Base-by-base conservation (phyloP, 2,329 filamentous ascomycete genomes). In the Botrytis squamosa region DNA sequence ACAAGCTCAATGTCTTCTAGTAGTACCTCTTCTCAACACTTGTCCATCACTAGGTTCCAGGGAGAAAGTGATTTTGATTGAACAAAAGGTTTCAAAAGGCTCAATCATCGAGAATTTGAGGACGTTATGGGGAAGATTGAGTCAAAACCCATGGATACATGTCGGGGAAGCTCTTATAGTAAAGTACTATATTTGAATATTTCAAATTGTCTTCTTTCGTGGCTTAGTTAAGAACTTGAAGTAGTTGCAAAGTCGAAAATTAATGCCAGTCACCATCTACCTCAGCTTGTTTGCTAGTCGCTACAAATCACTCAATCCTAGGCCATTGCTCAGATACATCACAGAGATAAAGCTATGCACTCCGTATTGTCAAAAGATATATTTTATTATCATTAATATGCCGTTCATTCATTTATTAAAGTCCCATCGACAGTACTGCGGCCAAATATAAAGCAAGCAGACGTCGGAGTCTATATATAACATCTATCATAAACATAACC, bases 121-220 rank as follows among this genome's bases (percentile, higher is more conserved):
- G 44, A 3, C 7, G 0, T 22, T 2, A 22, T 20, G 44, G 20
- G 8, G 25, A 52, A n/a, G 2, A 7, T n/a, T 14, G 22, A 25
- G 10, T 12, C 9, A 6, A 52, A 6, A n/a, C 14, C 10, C 4
- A 4, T 25, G 22, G 25, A n/a, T 14, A 25, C 0, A 52, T 52
- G 12, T 1, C 0, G 4, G 25, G 12, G 3, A 14, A 7, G 25
- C 25, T n/a, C 49, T 14, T 4, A n/a, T 4, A n/a, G 12, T n/a
- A n/a, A 52, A n/a, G 49, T 52, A 3, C 22, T n/a, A 14, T 7
- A 14, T 49, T 12, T n/a, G 25, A 52, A 52, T 0, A 8, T 18
- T 18, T 29, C 6, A 18, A 14, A 4, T 29, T 55, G 2, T n/a
- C 20, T 3, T 22, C 36, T 9, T 33, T 33, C 2, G 52, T 29